These are phyloP conservation scores for Daldinia eschscholtzii DNA, from an alignment of 2,329 filamentous ascomycete species.

Conservation along the genomic window DNA sequence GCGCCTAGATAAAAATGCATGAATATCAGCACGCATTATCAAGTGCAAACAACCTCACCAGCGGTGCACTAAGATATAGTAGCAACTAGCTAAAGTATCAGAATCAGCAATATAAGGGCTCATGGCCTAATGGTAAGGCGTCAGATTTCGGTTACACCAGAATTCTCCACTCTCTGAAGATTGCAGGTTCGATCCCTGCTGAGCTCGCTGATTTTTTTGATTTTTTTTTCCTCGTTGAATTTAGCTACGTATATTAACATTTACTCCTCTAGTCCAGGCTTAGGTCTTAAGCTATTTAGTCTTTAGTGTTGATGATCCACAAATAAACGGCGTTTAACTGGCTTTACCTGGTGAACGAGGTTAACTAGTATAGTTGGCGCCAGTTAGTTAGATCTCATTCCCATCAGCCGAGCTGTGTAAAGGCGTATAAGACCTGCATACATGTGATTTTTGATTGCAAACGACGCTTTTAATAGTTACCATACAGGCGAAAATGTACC, in stretches of 20 bases:
- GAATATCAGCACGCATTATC: neutral
- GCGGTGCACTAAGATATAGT: neutral
- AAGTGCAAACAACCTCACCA: neutral
- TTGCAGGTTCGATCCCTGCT: constrained; percentile 9
- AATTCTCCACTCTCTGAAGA: neutral
- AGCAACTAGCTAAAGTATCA: neutral
- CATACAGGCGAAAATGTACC: too few species aligned
- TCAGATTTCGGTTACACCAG: constrained; percentile 5
- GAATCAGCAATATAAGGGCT: neutral
- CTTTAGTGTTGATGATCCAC: neutral
- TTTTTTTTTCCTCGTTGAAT: neutral
- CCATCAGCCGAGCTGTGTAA: too few species aligned
- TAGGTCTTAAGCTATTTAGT: neutral
- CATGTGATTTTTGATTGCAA: too few species aligned
- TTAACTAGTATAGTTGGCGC: too few species aligned
- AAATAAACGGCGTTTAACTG: too few species aligned
- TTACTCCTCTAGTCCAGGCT: neutral
- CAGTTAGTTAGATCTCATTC: too few species aligned
- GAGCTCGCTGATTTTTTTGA: neutral
- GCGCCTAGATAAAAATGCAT: too few species aligned
- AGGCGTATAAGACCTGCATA: too few species aligned
- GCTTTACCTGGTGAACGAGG: too few species aligned
- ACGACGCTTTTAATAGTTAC: too few species aligned
- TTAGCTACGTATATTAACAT: neutral
- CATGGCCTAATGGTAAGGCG: constrained; percentile 13